Percentiles rank a stretch among this genome's conserved stretches.
phyloP scores from a whole-genome alignment of 345 rosid species.

The Populus davidiana region DNA sequence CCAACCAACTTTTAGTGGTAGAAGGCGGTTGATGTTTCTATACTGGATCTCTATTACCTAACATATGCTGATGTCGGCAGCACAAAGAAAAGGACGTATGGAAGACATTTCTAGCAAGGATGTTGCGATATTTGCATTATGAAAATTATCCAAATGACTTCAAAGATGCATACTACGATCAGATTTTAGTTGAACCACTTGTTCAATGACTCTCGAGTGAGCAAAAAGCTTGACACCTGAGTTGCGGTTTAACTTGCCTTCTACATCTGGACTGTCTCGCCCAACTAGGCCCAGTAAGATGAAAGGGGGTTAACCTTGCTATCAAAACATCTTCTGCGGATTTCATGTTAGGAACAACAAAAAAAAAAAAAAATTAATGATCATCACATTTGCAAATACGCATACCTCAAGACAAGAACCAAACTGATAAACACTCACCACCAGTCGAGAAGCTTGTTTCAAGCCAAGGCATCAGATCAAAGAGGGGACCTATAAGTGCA shows the following conservation, averaged over 20 bases:
- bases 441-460: neutral
- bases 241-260: neutral
- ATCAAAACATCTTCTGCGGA: neutral
- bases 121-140: neutral
- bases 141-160: neutral
- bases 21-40: neutral
- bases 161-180: neutral
- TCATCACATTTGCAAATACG: neutral
- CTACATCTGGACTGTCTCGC: neutral
- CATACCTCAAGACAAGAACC: slow-evolving; percentile 1
- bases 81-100: neutral
- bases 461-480: neutral
- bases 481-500: neutral
- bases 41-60: neutral
- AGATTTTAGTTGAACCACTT: neutral
- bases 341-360: neutral
- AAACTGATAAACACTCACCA: neutral
- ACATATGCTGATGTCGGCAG: no score
- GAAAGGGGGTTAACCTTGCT: neutral
- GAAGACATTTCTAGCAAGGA: neutral
- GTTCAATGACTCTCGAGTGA: no score
- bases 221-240: neutral
- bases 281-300: slow-evolving; percentile 1
- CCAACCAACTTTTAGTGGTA: neutral
- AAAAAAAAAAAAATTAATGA: no score